Evolutionary conservation across 345 rosid genomes (phyloP), one percentile per base, ranked within the genome.

Genomic region (Angophora floribunda): DNA sequence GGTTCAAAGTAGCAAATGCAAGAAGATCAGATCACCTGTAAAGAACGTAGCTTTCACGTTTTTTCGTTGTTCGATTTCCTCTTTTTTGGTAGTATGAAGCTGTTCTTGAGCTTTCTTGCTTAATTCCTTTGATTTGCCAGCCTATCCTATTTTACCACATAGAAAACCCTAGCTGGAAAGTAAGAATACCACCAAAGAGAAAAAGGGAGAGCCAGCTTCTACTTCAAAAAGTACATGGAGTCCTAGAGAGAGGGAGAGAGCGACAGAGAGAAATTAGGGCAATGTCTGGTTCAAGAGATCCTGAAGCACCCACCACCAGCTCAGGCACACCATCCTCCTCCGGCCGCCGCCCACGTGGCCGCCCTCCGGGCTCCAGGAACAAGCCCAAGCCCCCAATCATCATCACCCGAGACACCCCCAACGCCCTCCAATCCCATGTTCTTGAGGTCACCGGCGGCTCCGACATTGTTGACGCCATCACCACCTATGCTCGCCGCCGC

Each of bases 331-430:
- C 87, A 4, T 80, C 91, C 28, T 86, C 93, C 85, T 90, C 94
- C 1, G 93, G 92, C 15, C 95, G 95, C 24, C 91, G 97, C 45
- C 95, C 96, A 28, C 94, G 98, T 51, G 98, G 98, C 61, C 94
- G 97, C 84, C 98, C 98, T 22, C 13, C 94, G 0, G 98, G 98
- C 26, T 96, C 98, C 30, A 96, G 94, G 90, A 96, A 96, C 92
- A 96, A 93, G 91, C 93, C 92, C 4, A 96, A 93, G 90, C 96
- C 96, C 51, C 98, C 98, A 0, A 92, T 95, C 17, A 92, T 96
- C 53, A 89, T 96, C 52, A 91, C 98, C 4, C 91, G 94, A 28
- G 98, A 96, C 89, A 94, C 92, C 90, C 97, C 96, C 28, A 96
- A 94, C 85, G 93, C 95, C 47, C 93, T 95, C 36, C 92, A 94